Conservation (phyloP, 2,329 filamentous ascomycete genomes). For the Leptosphaerulina australis region DNA sequence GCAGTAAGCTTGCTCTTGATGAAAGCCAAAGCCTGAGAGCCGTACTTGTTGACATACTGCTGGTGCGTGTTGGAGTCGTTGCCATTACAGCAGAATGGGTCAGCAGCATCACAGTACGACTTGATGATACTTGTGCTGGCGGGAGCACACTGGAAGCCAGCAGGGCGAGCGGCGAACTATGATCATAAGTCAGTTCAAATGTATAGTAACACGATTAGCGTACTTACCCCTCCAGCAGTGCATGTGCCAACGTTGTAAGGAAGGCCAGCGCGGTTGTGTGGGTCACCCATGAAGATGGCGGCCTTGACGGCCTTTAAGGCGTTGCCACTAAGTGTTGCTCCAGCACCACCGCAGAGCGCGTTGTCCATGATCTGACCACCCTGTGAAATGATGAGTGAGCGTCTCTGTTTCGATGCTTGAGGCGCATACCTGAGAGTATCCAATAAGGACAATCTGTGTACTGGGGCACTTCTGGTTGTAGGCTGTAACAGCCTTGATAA, state of each 20-base stretch:
- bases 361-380: constrained; percentile 69
- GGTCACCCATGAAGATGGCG: constrained; percentile 69
- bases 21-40: constrained; percentile 63
- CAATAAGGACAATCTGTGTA: constrained; percentile 65
- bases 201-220: not conserved
- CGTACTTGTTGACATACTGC: constrained; percentile 67
- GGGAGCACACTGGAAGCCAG: constrained; percentile 62
- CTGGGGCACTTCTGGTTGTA: constrained; percentile 63
- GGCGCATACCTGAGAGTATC: constrained; percentile 63
- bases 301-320: constrained; percentile 65
- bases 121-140: constrained; percentile 62
- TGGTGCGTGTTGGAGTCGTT: constrained; percentile 66
- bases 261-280: constrained; percentile 61
- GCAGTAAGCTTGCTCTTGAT: constrained; percentile 60
- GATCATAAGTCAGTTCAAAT: not conserved
- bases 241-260: constrained; percentile 68
- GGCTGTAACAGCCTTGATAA: constrained; percentile 64
- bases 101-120: constrained; percentile 68
- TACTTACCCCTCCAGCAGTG: constrained; percentile 62
- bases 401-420: not conserved
- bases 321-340: constrained; percentile 55
- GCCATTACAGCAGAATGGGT: constrained; percentile 71
- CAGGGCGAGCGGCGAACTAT: constrained; percentile 66
- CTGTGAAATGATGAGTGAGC: constrained; percentile 43
- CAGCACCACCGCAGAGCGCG: constrained; percentile 63